These are phyloP conservation scores for Paratinospora sagittata DNA, from an alignment of 164 flowering plant species.

Conservation along the genomic window DNA sequence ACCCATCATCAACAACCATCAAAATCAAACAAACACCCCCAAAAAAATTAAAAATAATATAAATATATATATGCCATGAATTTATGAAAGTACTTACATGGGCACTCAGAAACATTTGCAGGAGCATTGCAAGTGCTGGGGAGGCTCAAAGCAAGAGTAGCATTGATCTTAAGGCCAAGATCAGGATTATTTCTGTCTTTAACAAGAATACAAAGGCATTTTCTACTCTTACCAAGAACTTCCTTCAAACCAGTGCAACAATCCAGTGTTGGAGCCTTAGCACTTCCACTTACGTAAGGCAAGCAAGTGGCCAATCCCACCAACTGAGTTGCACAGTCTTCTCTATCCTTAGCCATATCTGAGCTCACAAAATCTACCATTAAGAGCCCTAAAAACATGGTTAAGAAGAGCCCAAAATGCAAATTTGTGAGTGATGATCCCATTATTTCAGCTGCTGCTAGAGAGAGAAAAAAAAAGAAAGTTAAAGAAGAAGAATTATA, in stretches of 20 bases:
- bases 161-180: conserved; percentile 63
- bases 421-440: too few relatives aligned
- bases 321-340: conserved; percentile 49
- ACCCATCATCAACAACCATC: background rate
- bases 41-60: too few relatives aligned
- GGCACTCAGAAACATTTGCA: too few relatives aligned
- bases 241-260: conserved; percentile 79
- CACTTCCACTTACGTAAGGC: conserved; percentile 52
- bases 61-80: conserved; percentile 32
- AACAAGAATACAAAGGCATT: conserved; percentile 65
- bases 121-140: too few relatives aligned
- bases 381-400: too few relatives aligned
- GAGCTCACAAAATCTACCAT: too few relatives aligned
- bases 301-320: conserved; percentile 60
- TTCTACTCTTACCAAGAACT: conserved; percentile 55
- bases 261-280: conserved; percentile 59
- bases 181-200: conserved; percentile 60
- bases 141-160: conserved; percentile 52
- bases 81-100: conserved; percentile 34
- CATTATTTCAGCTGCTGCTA: too few relatives aligned
- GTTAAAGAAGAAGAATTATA: conserved; percentile 11
- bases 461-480: too few relatives aligned
- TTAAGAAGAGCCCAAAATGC: too few relatives aligned
- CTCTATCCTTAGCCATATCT: conserved; percentile 42
- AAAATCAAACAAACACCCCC: background rate